Base-by-base conservation (phyloP, 495 filamentous ascomycete genomes). In the Penicillium chermesinum region DNA sequence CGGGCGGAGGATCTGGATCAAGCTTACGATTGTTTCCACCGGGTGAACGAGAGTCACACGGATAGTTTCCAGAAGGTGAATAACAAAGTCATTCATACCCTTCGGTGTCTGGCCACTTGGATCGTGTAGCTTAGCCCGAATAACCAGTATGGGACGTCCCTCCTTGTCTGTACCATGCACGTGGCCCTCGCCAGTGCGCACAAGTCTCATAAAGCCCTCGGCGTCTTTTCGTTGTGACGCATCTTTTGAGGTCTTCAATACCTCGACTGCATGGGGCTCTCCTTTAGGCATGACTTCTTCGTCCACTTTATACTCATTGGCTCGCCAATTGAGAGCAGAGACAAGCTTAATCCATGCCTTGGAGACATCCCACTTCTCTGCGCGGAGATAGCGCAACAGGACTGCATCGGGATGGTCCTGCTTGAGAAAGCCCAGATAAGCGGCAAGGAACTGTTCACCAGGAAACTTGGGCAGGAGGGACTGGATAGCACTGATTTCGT, bases 321-420 rank as follows among this genome's bases (percentile, higher is more conserved):
- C 64, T 36, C 91, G 80, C 91, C 91, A 97, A 55, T 85, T 80
- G 78, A 96, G 87, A 1, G 91, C 88, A 5, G 83, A 80, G 25
- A 96, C 76, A 60, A 95, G 67, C 88, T 96, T 96, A 41, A 91
- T 78, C 32, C 95, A 77, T 7, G 91, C 89, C 54, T 86, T 88
- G 30, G 90, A 83, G 10, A 95, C 80, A 57, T 96, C 85, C 91
- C 93, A 96, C 65, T 96, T 96, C 25, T 90, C 77, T n/a, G 91
- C 91, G 38, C 91, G 78, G 38, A 97, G 70, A 63, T 95, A 97
- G 14, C 91, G 85, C 36, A 96, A 73, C 10, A 95, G 71, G 17
- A 96, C 70, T 1, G 78, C 88, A 62, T 97, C 91, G 0, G 91
- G 91, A 58, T 95, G 80, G 59, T 97, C 91, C 61, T 89, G 85